phyloP scores from a whole-genome alignment of 768 basidiomycete species.

The Mycena filopes region DNA sequence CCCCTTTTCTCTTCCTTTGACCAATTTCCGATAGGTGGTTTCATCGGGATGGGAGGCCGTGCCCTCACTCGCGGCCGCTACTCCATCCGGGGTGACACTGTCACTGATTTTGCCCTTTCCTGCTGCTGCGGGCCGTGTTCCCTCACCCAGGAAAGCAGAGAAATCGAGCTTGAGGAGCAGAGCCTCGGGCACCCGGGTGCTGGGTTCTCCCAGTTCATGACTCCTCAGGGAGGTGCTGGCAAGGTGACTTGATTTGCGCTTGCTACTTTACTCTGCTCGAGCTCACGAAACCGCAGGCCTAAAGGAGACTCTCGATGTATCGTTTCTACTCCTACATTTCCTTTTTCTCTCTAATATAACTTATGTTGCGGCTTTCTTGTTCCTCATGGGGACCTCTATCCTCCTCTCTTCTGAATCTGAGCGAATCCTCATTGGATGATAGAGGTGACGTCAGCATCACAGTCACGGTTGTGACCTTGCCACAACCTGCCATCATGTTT shows the following conservation, averaged over 20 bases:
- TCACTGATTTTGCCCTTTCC: conserved; percentile 44
- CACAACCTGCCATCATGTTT: neutral
- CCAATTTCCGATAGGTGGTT: conserved; percentile 6
- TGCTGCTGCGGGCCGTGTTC: conserved; percentile 53
- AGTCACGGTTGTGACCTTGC: too few species aligned
- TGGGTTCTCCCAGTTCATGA: conserved; percentile 32
- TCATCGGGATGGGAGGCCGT: conserved; percentile 31
- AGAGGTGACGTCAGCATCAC: too few species aligned
- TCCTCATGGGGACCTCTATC: too few species aligned
- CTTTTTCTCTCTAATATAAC: too few species aligned
- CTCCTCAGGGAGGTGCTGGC: conserved; percentile 19
- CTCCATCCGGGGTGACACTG: conserved; percentile 45
- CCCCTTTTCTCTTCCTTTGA: too few species aligned
- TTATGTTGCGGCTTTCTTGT: too few species aligned
- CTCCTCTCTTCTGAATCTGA: too few species aligned
- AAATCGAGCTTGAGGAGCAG: conserved; percentile 52
- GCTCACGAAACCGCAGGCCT: conserved; percentile 11
- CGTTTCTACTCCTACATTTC: too few species aligned
- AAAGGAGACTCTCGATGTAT: neutral
- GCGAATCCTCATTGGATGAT: too few species aligned
- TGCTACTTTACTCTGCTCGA: neutral
- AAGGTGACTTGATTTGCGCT: neutral
- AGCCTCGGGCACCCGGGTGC: conserved; percentile 35
- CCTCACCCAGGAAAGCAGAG: conserved; percentile 52
- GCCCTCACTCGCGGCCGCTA: conserved; percentile 41